Base-by-base conservation (phyloP, 2,329 filamentous ascomycete genomes). In the Talaromyces albobiverticillius region DNA sequence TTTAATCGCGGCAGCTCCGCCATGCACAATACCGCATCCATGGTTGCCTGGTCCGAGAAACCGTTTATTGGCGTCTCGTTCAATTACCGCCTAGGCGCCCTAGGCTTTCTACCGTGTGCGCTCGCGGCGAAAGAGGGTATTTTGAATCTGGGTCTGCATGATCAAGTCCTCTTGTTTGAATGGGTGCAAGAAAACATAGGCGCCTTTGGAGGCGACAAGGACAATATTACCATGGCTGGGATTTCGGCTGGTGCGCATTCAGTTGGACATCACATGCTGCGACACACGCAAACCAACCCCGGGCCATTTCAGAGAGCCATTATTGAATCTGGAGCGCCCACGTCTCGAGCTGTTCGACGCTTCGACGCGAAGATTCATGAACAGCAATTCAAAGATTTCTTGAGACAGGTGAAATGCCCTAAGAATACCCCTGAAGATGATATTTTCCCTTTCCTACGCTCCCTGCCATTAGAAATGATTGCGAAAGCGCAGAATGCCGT, bases 151-250 rank as follows among this genome's bases (percentile, higher is more conserved):
- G 89, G 89, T 3, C 77, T 89, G 2, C 76, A 88, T 0, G 89
- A 93, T 63, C 88, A 91, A 62, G 78, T 87, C 25, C 76, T 87
- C 59, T 88, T 82, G 0, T 75, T 93, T 6, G 73, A 91, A 64
- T 93, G 89, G 89, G 82, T 89, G 1, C 83, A 86, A 8, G 87
- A 90, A 61, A 90, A 92, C 89, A 54, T 54, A 11, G 38, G 29
- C 16, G 46, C 38, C 6, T 54, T 54, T n/a, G 52, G 52, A 49
- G 52, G 90, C 16, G 88, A 93, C 65, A 85, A 88, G 0, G 75
- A 77, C n/a, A 88, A 87, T 66, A 87, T 92, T 4, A 92, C 88
- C 0, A 86, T 93, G 56, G 90, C 86, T 85, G 89, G 89, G 18
- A 84, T 92, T 65, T 85, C 81, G 2, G 85, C 87, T 0, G 86